phyloP scores from a whole-genome alignment of 78 protist genomes.

The Guillardia theta region DNA sequence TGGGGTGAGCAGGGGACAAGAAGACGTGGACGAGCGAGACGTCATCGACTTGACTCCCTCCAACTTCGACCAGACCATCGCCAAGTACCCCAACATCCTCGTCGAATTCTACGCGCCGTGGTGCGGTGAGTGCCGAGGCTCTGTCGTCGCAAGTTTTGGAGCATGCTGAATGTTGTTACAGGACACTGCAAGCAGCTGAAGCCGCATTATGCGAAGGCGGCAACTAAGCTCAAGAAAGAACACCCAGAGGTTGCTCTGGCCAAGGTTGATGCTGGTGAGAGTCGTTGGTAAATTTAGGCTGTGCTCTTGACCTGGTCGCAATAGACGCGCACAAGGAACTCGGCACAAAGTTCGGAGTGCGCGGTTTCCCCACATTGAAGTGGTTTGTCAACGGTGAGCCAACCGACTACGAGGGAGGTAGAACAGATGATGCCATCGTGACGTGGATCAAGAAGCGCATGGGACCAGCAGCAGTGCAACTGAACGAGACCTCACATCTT shows the following conservation, averaged over 20 bases:
- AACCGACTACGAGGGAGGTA: neutral
- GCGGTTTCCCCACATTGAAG: conserved; percentile 26
- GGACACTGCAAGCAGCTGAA: conserved; percentile 22
- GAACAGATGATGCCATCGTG: neutral
- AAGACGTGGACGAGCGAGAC: neutral
- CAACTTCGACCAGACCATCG: neutral
- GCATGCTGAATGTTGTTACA: neutral
- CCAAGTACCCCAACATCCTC: neutral
- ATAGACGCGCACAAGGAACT: neutral
- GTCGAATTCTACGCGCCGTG: conserved; percentile 35
- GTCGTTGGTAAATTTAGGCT: no score
- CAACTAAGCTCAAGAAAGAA: neutral
- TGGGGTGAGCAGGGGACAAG: no score
- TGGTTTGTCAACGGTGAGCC: conserved; percentile 18
- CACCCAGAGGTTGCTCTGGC: neutral
- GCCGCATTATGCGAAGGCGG: conserved; percentile 12
- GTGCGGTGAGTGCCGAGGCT: neutral
- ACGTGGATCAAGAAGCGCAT: neutral
- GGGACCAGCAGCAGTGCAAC: neutral
- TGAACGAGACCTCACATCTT: neutral
- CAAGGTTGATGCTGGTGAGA: neutral
- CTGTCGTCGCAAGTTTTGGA: neutral
- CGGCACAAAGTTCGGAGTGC: neutral
- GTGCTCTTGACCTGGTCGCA: neutral
- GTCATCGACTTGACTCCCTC: neutral